Conservation (phyloP, 257 asterid species). For the Solanum pennellii region DNA sequence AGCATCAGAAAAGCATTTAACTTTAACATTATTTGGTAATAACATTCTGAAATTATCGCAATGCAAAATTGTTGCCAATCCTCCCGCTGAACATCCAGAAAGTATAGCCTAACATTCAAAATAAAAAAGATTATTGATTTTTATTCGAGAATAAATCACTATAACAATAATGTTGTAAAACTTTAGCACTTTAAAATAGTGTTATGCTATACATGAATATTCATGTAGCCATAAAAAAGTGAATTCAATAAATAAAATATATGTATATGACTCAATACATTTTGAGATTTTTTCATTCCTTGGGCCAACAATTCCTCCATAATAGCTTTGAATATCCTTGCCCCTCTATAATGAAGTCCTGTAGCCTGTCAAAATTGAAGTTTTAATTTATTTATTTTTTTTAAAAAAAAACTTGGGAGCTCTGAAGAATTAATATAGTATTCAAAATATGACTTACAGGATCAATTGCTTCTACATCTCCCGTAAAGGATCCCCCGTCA, state of each 20-base stretch:
- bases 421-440: background rate
- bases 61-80: constrained; percentile 44
- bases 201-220: background rate
- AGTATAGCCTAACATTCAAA: constrained; percentile 37
- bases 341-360: constrained; percentile 1
- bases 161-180: background rate
- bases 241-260: too few relatives aligned
- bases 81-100: constrained; percentile 60
- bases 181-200: background rate
- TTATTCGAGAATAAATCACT: background rate
- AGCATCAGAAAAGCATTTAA: constrained; percentile 7
- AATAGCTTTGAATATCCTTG: constrained; percentile 1
- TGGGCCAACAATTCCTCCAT: background rate
- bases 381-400: background rate
- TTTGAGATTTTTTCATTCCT: background rate
- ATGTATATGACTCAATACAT: background rate
- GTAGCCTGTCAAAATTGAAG: background rate
- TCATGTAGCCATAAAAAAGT: too few relatives aligned
- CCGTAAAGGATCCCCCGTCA: constrained; percentile 92
- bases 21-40: background rate
- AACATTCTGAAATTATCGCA: constrained; percentile 24
- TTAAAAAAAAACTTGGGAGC: too few relatives aligned
- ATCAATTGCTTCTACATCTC: constrained; percentile 44
- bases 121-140: too few relatives aligned
- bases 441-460: background rate